Evolutionary conservation across 768 basidiomycete genomes (phyloP).

Genomic region (Suillus plorans): DNA sequence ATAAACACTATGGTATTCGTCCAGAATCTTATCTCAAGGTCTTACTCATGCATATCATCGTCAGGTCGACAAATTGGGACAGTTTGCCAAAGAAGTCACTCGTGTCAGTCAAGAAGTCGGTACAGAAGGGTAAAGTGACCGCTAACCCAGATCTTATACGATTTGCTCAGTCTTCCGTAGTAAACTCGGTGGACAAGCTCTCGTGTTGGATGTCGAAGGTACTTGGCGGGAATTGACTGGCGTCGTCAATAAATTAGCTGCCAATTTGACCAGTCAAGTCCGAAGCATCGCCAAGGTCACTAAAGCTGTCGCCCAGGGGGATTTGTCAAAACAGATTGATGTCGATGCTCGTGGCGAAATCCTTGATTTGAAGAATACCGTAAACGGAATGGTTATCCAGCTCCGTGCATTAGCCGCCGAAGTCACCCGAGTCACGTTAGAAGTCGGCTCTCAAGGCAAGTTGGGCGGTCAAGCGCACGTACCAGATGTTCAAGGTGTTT

Average conservation of each 20-base stretch:
- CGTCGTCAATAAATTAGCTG: slow-evolving; percentile 79
- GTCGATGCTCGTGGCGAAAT: slow-evolving; percentile 93
- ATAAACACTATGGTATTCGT: slow-evolving; percentile 62
- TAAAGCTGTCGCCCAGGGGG: slow-evolving; percentile 82
- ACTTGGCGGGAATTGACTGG: slow-evolving; percentile 86
- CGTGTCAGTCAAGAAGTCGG: slow-evolving; percentile 84
- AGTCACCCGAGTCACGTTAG: slow-evolving; percentile 80
- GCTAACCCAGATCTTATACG: slow-evolving; percentile 32
- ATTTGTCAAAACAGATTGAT: slow-evolving; percentile 87
- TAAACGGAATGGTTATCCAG: slow-evolving; percentile 51
- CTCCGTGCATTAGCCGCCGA: slow-evolving; percentile 72
- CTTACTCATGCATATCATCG: not conserved
- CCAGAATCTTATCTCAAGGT: slow-evolving; percentile 4
- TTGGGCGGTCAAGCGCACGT: slow-evolving; percentile 87
- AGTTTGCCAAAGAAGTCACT: slow-evolving; percentile 91
- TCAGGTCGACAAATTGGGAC: slow-evolving; percentile 70
- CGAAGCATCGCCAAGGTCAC: slow-evolving; percentile 62
- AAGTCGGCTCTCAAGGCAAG: slow-evolving; percentile 88
- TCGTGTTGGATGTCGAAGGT: slow-evolving; percentile 86
- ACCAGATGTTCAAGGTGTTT: slow-evolving; percentile 90
- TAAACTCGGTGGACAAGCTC: slow-evolving; percentile 84
- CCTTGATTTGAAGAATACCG: slow-evolving; percentile 68
- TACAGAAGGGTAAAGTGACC: slow-evolving; percentile 58
- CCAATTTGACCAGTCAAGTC: slow-evolving; percentile 67
- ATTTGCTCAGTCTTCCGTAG: slow-evolving; percentile 32